A percentile compares a stretch with the other conserved stretches of the same genome.
Evolutionary conservation across 179 eudicot species (phyloP).

Genomic region (Heliamphora pulchella): DNA sequence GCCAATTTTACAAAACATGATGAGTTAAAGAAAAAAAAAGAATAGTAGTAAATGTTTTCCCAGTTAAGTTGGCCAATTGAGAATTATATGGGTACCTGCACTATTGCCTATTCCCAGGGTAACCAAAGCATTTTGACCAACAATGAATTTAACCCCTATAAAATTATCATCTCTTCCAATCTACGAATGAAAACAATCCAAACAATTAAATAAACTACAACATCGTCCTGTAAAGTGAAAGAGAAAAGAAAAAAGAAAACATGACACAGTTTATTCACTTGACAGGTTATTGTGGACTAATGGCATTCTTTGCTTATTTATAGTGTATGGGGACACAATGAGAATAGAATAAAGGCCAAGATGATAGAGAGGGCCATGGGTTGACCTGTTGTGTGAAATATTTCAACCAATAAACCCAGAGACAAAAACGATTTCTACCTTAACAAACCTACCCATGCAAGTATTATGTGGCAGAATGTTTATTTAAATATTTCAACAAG

Average conservation of each 20-base stretch:
- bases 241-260: background rate
- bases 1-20: background rate
- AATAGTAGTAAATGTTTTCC: too few relatives aligned
- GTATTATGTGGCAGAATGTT: background rate
- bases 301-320: too few relatives aligned
- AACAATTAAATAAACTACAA: too few relatives aligned
- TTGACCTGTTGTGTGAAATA: background rate
- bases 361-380: background rate
- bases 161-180: background rate
- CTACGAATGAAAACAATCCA: background rate
- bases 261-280: background rate
- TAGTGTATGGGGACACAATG: too few relatives aligned
- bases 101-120: too few relatives aligned
- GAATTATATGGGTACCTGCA: too few relatives aligned
- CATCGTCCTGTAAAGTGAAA: background rate
- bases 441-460: constrained; percentile 1
- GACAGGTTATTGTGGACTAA: too few relatives aligned
- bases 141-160: too few relatives aligned
- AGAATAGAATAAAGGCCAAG: too few relatives aligned
- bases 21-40: background rate
- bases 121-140: too few relatives aligned
- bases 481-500: background rate
- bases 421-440: background rate
- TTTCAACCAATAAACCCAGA: background rate
- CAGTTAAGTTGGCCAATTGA: too few relatives aligned